These are phyloP conservation scores for Apiospora marii DNA, from an alignment of 2,329 filamentous ascomycete genomes.

Conservation along the genomic window DNA sequence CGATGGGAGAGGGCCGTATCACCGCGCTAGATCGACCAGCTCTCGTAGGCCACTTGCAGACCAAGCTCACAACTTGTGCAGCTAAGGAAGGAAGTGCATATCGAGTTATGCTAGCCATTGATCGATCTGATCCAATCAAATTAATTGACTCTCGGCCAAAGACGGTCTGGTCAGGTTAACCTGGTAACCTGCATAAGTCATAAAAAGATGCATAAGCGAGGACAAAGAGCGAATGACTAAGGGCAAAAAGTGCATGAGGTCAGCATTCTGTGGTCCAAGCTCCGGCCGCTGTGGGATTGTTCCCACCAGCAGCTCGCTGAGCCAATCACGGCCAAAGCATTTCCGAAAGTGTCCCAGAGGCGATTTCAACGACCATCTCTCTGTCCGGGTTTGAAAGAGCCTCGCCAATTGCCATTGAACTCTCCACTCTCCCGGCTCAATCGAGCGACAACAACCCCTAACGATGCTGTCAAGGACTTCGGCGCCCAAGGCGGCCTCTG, in stretches of 20 bases:
- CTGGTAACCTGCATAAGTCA: background rate
- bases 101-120: background rate
- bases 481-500: constrained; percentile 49
- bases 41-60: background rate
- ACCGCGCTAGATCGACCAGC: background rate
- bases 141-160: background rate
- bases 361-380: constrained; percentile 25
- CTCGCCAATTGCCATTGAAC: constrained; percentile 37
- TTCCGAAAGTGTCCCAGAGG: constrained; percentile 26
- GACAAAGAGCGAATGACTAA: background rate
- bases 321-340: constrained; percentile 28
- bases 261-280: constrained; percentile 29
- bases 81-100: background rate
- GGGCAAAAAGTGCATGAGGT: constrained; percentile 28
- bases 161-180: background rate
- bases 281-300: constrained; percentile 15
- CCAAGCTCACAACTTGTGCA: background rate
- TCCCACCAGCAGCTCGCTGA: constrained; percentile 22
- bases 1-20: background rate
- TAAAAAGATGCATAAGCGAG: background rate
- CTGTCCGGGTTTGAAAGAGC: constrained; percentile 21
- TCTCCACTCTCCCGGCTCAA: constrained; percentile 44
- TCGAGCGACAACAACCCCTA: constrained; percentile 44
- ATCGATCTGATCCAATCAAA: constrained; percentile 7
- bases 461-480: constrained; percentile 54